Evolutionary conservation across 2,329 filamentous ascomycete genomes (phyloP).

Genomic region (Cadophora sp.): DNA sequence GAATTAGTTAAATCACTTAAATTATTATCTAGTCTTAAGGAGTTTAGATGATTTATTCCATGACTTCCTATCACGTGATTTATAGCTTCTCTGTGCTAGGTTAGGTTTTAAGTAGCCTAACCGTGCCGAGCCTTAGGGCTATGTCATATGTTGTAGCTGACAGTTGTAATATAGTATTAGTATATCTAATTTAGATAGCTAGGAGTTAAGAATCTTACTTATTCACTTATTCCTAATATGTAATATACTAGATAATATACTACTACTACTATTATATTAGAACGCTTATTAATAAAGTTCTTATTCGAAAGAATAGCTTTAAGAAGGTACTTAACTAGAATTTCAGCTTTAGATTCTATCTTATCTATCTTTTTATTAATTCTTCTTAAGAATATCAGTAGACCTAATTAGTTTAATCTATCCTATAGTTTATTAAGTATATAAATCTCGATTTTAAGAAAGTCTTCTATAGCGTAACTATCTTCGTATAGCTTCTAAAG

Average conservation of each 20-base stretch:
- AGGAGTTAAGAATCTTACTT: slow-evolving; percentile 66
- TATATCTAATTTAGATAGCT: background rate
- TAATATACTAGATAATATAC: slow-evolving; percentile 90
- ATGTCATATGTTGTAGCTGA: too few relatives aligned
- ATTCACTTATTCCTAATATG: slow-evolving; percentile 89
- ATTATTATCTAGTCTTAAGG: too few relatives aligned
- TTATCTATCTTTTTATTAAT: slow-evolving; percentile 99
- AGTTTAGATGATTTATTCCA: too few relatives aligned
- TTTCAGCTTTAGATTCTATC: slow-evolving; percentile 89
- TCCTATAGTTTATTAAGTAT: slow-evolving; percentile 98
- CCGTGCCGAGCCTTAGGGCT: too few relatives aligned
- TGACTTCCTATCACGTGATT: too few relatives aligned
- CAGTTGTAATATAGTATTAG: too few relatives aligned
- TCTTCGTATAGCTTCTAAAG: slow-evolving; percentile 97
- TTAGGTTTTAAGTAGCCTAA: too few relatives aligned
- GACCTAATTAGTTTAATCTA: slow-evolving; percentile 96
- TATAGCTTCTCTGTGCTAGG: too few relatives aligned
- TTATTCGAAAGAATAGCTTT: slow-evolving; percentile 98
- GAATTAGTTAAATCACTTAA: too few relatives aligned
- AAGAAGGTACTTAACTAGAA: slow-evolving; percentile 97
- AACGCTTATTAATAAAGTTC: slow-evolving; percentile 88
- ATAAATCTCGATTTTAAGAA: slow-evolving; percentile 95
- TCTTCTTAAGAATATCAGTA: slow-evolving; percentile 95
- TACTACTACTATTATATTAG: slow-evolving; percentile 89
- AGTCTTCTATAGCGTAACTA: slow-evolving; percentile 88